These are phyloP conservation scores for Cryptosporidium viatorum DNA, from an alignment of 169 alveolate species.

Conservation along the genomic window DNA sequence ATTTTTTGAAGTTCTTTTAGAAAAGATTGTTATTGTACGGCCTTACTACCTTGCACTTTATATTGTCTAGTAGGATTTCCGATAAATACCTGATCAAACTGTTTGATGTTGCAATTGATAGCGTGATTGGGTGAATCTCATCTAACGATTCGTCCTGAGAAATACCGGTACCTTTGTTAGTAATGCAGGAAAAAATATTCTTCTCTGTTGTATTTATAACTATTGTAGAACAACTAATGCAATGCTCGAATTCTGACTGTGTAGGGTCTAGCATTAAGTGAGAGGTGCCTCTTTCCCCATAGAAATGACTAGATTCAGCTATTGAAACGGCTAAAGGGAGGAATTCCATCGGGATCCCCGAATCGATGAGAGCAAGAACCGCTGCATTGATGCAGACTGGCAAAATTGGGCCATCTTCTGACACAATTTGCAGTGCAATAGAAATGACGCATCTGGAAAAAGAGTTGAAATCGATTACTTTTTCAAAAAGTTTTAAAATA, in stretches of 20 bases:
- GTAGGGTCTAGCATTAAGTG: conserved; percentile 51
- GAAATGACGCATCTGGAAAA: conserved; percentile 55
- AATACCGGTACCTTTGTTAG: conserved; percentile 40
- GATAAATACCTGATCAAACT: not conserved
- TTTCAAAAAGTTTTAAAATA: conserved; percentile 21
- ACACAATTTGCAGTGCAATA: conserved; percentile 44
- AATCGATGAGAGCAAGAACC: conserved; percentile 52
- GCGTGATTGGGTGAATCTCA: conserved; percentile 4
- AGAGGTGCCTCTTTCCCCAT: not conserved
- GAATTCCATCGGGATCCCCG: conserved; percentile 52
- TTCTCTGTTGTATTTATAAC: conserved; percentile 22
- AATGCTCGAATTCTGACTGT: conserved; percentile 26
- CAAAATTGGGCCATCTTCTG: conserved; percentile 67
- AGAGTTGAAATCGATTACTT: conserved; percentile 41
- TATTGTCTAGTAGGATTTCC: not conserved
- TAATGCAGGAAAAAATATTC: conserved; percentile 35
- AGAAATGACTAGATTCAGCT: conserved; percentile 54
- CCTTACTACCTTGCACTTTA: conserved; percentile 6
- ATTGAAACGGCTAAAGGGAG: conserved; percentile 55
- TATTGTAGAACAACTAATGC: conserved; percentile 43
- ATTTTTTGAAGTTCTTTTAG: not conserved
- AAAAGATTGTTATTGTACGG: conserved; percentile 48
- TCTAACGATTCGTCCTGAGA: conserved; percentile 26
- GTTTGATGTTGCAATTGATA: conserved; percentile 54
- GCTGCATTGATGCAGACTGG: conserved; percentile 64